Evolutionary conservation across 192 early-diverging fungal species (phyloP), one percentile per base, ranked within the genome.

Genomic region (Fimicolochytrium jonesii): DNA sequence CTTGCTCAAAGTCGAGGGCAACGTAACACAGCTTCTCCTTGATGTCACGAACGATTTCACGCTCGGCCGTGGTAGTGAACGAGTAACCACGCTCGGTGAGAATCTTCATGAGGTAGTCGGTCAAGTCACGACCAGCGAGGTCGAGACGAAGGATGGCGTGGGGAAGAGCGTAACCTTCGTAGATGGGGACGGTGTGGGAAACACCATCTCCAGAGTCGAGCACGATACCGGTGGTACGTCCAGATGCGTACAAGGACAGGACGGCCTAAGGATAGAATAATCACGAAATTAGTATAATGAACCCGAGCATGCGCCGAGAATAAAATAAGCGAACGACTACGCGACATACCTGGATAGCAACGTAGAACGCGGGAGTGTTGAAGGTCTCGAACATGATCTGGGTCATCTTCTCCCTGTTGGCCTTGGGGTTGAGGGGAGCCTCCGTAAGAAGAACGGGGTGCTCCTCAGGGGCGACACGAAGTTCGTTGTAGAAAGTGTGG

Each of bases 1-100:
- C 96, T 81, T 93, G 89, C 69, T 95, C 94, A 79, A 90, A 95
- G 83, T 99, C 94, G 39, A 95, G 81, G 48, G 94, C 94, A 71
- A 95, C 94, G 75, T 97, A 97, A 81, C 93, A 92, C 39, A 83
- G 80, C 76, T 78, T 83, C 66, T 83, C 80, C 70, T 84, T 84
- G 71, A 84, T 80, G 65, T 84, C 80, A 61, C 80, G 77, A 48
- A 84, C 78, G 64, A 83, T 83, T 83, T 84, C 82, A 48, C 69
- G 68, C 48, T 81, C 78, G 44, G 78, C 78, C 30, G 77, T 66
- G 56, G 77, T 82, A 56, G 78, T 80, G 65, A 81, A 74, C 11
- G 73, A 67, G 80, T 84, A 72, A 52, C 82, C 80, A 50, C 80
- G 78, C 67, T 84, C 78, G 50, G 75, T 80, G 53, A 84, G 76